Percentiles rank a stretch among this genome's conserved stretches.
Evolutionary conservation across 371 early-diverging fungal species (phyloP).

Genomic region (Mortierella sp.): DNA sequence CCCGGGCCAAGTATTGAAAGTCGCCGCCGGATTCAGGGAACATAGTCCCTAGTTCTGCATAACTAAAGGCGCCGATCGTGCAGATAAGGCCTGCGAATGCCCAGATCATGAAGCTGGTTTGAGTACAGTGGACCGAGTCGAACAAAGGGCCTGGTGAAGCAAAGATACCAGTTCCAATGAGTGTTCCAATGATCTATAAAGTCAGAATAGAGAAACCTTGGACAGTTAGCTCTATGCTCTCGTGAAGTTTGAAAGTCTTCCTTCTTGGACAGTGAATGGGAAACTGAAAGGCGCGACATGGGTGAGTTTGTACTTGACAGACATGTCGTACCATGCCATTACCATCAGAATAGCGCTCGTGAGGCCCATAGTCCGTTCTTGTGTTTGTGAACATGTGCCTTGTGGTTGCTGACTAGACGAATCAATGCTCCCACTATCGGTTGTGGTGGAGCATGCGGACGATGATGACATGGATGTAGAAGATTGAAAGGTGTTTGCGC

Average conservation of each 20-base stretch:
- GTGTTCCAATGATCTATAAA: constrained; percentile 47
- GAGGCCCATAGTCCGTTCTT: constrained; percentile 49
- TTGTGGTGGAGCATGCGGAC: too few species aligned
- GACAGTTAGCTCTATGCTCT: neutral
- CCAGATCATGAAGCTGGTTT: constrained; percentile 54
- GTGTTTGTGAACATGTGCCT: neutral
- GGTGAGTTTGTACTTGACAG: neutral
- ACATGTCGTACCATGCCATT: constrained; percentile 52
- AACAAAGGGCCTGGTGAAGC: constrained; percentile 53
- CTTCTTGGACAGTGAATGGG: neutral
- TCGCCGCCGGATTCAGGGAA: constrained; percentile 52
- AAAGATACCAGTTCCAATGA: constrained; percentile 55
- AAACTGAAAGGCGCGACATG: neutral
- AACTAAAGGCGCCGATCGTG: constrained; percentile 41
- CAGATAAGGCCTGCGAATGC: constrained; percentile 50
- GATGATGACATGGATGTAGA: constrained; percentile 9
- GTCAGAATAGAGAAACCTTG: neutral
- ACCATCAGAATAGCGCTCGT: constrained; percentile 55
- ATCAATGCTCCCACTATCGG: too few species aligned
- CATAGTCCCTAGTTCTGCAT: constrained; percentile 54
- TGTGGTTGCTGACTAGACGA: too few species aligned
- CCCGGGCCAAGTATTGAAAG: constrained; percentile 44
- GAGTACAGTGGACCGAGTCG: constrained; percentile 44
- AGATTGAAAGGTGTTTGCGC: neutral
- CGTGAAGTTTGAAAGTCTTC: too few species aligned